Base-by-base conservation (phyloP, 169 alveolate genomes). In the Eimeria sp. region DNA sequence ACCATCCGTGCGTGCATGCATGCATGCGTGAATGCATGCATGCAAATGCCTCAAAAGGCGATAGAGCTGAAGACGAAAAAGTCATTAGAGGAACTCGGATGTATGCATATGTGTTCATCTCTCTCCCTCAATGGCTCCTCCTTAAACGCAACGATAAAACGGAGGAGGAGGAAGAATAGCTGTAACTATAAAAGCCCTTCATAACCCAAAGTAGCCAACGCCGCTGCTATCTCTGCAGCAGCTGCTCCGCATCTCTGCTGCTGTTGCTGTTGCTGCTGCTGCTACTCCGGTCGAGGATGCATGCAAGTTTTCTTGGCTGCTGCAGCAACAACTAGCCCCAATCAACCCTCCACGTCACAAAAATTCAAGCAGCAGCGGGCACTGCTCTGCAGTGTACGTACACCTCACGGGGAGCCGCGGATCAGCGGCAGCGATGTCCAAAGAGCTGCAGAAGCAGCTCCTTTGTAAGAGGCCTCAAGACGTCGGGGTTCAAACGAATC, bases 361-460 rank as follows among this genome's bases (percentile, higher is more conserved):
- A 54, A 54, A 54, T 4, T 54, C 61, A 0, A 54, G 16, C 61
- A 54, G 61, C 51, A 75, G 34, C 86, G 4, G 86, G 30, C 14
- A 61, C 63, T 22, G 58, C 87, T 34, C 54, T 40, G 84, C n/a
- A 51, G 34, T 73, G 54, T 27, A 73, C 84, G 57, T 34, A 27
- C 84, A 67, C 76, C 76, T 27, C 76, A 22, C 27, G 22, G 20
- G 10, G 10, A 54, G 87, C 54, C 22, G 87, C 87, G 14, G n/a
- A 18, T 76, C 87, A 76, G 87, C 87, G 87, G 61, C 87, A 76
- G 13, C 89, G 89, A 34, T 51, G 89, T 5, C 89, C 89, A 25
- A 82, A 34, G 43, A 82, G 89, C 89, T 82, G 89, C 89, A 82
- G 89, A 73, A 82, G 89, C 89, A 82, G n/a, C 43, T 82, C 89